Conservation (phyloP, 2,329 filamentous ascomycete genomes). For the Ophiostoma perfectum region DNA sequence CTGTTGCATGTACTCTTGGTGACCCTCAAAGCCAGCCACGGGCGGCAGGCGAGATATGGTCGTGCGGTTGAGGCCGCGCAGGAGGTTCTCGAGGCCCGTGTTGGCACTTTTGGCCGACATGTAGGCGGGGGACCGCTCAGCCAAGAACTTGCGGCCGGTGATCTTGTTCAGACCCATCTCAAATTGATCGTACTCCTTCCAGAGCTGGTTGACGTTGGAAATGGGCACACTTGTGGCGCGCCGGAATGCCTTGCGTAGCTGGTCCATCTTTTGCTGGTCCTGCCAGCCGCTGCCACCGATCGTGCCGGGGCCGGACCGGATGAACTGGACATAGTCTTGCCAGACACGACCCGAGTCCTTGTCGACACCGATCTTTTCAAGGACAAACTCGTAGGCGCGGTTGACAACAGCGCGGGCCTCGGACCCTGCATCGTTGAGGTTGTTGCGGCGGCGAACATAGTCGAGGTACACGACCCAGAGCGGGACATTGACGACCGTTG, state of each 20-base stretch:
- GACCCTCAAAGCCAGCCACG: conserved; percentile 76
- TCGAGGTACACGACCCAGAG: conserved; percentile 93
- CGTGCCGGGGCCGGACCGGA: conserved; percentile 79
- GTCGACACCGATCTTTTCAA: conserved; percentile 85
- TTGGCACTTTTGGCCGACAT: conserved; percentile 93
- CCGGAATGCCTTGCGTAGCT: conserved; percentile 86
- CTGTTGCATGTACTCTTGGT: conserved; percentile 77
- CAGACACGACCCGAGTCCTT: conserved; percentile 84
- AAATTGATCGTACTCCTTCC: conserved; percentile 97
- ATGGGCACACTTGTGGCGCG: conserved; percentile 84
- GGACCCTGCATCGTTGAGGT: conserved; percentile 74
- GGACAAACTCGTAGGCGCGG: conserved; percentile 86
- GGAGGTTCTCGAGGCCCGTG: conserved; percentile 85
- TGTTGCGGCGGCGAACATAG: conserved; percentile 87
- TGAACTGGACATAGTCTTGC: conserved; percentile 91
- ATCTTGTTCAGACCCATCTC: conserved; percentile 91
- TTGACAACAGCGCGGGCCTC: conserved; percentile 73
- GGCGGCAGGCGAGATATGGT: conserved; percentile 79
- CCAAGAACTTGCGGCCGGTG: conserved; percentile 87
- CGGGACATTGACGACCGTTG: conserved; percentile 73
- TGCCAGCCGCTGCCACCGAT: conserved; percentile 88
- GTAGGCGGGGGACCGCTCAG: conserved; percentile 86
- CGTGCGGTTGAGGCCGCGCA: conserved; percentile 66
- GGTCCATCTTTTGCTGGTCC: conserved; percentile 96
- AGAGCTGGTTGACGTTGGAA: conserved; percentile 72